These are phyloP conservation scores for Talaromyces sp. DNA, from an alignment of 2,329 filamentous ascomycete genomes.

Conservation along the genomic window DNA sequence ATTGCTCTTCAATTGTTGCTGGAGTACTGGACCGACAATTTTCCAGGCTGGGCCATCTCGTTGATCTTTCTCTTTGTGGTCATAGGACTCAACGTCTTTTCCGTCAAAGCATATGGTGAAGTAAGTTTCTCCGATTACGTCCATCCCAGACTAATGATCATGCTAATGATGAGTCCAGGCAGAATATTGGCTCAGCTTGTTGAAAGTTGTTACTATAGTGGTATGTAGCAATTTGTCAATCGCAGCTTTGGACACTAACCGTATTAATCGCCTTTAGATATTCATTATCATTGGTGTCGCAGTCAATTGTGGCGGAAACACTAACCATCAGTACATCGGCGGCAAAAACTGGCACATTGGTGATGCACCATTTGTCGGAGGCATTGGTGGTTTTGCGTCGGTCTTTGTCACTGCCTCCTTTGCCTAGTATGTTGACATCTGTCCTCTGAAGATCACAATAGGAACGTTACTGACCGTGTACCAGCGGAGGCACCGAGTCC, in stretches of 20 bases:
- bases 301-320: constrained; percentile 57
- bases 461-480: constrained; percentile 12
- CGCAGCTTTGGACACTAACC: constrained; percentile 20
- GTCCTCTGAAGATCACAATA: neutral
- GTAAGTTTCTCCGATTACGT: constrained; percentile 21
- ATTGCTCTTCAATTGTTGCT: constrained; percentile 56
- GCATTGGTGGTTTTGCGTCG: constrained; percentile 62
- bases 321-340: constrained; percentile 52
- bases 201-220: constrained; percentile 40
- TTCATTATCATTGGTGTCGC: constrained; percentile 62
- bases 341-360: constrained; percentile 55
- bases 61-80: constrained; percentile 58
- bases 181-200: constrained; percentile 38
- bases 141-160: neutral
- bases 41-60: constrained; percentile 61
- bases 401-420: constrained; percentile 61
- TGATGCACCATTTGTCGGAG: constrained; percentile 60
- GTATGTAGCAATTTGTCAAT: constrained; percentile 28
- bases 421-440: constrained; percentile 42
- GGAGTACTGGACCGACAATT: constrained; percentile 58
- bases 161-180: constrained; percentile 19
- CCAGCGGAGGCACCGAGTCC: constrained; percentile 56
- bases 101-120: constrained; percentile 53
- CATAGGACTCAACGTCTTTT: constrained; percentile 50
- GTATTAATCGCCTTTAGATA: constrained; percentile 31